Conservation (phyloP, 257 asterid genomes). For the Buddleja alternifolia region DNA sequence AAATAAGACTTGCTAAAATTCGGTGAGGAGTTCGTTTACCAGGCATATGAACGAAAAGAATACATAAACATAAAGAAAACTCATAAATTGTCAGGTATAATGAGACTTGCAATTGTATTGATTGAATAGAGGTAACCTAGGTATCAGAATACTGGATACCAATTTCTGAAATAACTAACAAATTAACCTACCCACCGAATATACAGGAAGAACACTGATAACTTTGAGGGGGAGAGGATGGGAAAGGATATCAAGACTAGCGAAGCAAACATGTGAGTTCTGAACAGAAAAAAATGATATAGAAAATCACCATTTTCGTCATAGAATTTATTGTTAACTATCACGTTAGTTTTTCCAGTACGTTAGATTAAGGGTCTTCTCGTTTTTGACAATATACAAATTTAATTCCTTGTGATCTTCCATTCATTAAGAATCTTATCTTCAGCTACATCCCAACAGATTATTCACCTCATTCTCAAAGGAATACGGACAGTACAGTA, state of each 20-base stretch:
- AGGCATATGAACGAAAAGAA: not conserved
- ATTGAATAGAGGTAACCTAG: not conserved
- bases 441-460: conserved; percentile 5
- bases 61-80: not conserved
- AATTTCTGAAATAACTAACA: conserved; percentile 23
- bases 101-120: conserved; percentile 2
- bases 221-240: not conserved
- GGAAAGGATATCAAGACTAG: not conserved
- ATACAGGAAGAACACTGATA: conserved; percentile 5
- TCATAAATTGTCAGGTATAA: not conserved
- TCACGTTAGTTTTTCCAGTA: conserved; percentile 1
- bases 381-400: conserved; percentile 5
- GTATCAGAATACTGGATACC: conserved; percentile 1
- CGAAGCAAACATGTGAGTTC: conserved; percentile 4
- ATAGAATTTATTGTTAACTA: conserved; percentile 3
- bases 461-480: conserved; percentile 18
- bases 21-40: too few species aligned
- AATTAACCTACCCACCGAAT: conserved; percentile 18
- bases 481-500: conserved; percentile 5
- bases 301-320: conserved; percentile 10
- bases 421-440: conserved; percentile 15
- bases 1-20: not conserved
- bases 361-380: not conserved
- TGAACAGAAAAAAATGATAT: conserved; percentile 1
- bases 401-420: conserved; percentile 18